phyloP scores from a whole-genome alignment of 2,329 filamentous ascomycete species.

The Albophoma yamanashiensis region DNA sequence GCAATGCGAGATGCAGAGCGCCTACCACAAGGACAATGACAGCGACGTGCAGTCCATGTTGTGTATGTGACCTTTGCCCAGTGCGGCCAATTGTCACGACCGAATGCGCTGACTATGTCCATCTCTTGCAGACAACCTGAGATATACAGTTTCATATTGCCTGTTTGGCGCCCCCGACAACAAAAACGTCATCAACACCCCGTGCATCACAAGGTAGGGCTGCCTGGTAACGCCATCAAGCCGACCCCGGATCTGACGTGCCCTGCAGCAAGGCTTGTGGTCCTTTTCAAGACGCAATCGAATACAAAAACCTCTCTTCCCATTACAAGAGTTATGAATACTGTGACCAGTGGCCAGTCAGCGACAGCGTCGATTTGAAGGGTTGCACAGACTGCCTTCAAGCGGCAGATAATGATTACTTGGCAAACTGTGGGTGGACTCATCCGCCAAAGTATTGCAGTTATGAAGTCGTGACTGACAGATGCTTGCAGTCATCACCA shows the following conservation, averaged over 20 bases:
- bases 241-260: too few species aligned
- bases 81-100: neutral
- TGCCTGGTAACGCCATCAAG: too few species aligned
- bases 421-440: conserved; percentile 41
- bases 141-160: conserved; percentile 45
- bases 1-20: conserved; percentile 40
- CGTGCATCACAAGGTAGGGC: conserved; percentile 47
- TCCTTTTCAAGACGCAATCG: conserved; percentile 32
- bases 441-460: neutral
- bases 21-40: conserved; percentile 29
- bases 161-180: conserved; percentile 39
- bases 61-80: conserved; percentile 31
- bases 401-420: conserved; percentile 22
- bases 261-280: conserved; percentile 39
- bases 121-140: conserved; percentile 40
- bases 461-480: conserved; percentile 10
- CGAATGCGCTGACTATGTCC: conserved; percentile 5
- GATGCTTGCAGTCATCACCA: conserved; percentile 27
- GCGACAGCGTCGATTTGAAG: conserved; percentile 21
- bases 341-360: conserved; percentile 36
- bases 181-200: conserved; percentile 26
- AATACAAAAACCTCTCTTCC: conserved; percentile 37
- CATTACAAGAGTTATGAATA: conserved; percentile 38
- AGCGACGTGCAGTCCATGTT: conserved; percentile 44
- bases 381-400: conserved; percentile 38